Evolutionary conservation across 495 filamentous ascomycete species (phyloP).

Genomic region (Evansstolkia leycettana): DNA sequence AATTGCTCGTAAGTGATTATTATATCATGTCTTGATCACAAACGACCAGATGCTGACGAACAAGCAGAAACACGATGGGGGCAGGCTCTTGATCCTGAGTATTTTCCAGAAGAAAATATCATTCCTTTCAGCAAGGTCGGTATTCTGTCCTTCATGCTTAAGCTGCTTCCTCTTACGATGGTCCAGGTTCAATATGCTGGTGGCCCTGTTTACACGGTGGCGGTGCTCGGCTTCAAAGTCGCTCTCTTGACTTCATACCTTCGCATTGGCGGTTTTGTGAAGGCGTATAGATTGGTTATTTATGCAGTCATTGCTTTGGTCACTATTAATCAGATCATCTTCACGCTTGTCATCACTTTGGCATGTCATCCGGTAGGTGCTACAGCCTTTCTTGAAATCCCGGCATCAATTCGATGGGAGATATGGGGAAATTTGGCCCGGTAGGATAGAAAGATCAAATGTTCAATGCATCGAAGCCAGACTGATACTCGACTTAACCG

Average conservation of each 20-base stretch:
- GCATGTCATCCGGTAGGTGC: conserved; percentile 25
- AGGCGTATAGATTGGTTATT: conserved; percentile 22
- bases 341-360: conserved; percentile 12
- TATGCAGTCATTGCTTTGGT: conserved; percentile 20
- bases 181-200: conserved; percentile 20
- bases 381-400: too few relatives aligned
- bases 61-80: conserved; percentile 23
- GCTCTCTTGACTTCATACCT: conserved; percentile 36
- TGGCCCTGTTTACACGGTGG: conserved; percentile 18
- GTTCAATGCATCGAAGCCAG: too few relatives aligned
- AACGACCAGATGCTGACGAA: conserved; percentile 1
- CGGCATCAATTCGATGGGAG: too few relatives aligned
- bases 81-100: conserved; percentile 7
- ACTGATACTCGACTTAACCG: too few relatives aligned
- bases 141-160: background rate
- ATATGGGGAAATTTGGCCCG: too few relatives aligned
- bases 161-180: background rate
- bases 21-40: background rate
- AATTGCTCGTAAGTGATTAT: conserved; percentile 14
- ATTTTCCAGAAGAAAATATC: conserved; percentile 14
- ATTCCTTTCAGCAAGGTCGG: conserved; percentile 17
- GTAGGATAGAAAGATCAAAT: too few relatives aligned
- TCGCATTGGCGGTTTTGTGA: conserved; percentile 31
- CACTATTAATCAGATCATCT: conserved; percentile 22
- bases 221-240: conserved; percentile 40